Base-by-base conservation (phyloP, 441 rosid genomes). In the Pelargonium hybrid region DNA sequence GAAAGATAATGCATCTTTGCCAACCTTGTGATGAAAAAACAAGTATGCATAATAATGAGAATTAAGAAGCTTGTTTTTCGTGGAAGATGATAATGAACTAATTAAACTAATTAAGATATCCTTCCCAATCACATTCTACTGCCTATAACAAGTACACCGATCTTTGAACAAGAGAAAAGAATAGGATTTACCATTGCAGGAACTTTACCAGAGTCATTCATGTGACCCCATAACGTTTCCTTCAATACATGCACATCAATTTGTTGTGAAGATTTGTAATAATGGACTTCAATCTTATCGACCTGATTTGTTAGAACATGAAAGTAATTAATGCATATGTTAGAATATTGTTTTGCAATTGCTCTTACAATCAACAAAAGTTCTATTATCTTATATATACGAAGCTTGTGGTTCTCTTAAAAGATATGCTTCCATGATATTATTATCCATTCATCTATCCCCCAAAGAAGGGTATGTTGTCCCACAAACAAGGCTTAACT, bases 241-340 rank as follows among this genome's bases (percentile, higher is more conserved):
- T 93, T 91, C 65, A 91, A 82, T 59, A 69, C 76, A 81, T 87
- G 96, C 63, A 93, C 97, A 72, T 93, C 97, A 48, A 93, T 95
- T 87, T 86, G 96, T 78, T 91, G 90, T 47, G 96, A 86, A 68
- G 90, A 84, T 82, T 84, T 90, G 77, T 93, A 97, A 74, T 88
- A 93, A 66, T 84, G 82, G 23, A 90, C 93, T 70, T 91, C 96
- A 66, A 87, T 82, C 79, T 91, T 93, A 72, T 81, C 78, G 71
- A 90, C 92, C 98, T 93, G 83, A 65, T 80, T 43, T 74, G 71
- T 71, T 45, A 52, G 59, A 52, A 69, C 39, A 62, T 1, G 29
- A 47, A 34, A 23, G 70, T 71, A 52, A 11, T 52, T 5, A 52
- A 52, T 15, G 21, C 59, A 39, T 67, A 43, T 13, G 43, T 61